Conservation (phyloP, 768 basidiomycete species). For the Chlorophyllum brunneum region DNA sequence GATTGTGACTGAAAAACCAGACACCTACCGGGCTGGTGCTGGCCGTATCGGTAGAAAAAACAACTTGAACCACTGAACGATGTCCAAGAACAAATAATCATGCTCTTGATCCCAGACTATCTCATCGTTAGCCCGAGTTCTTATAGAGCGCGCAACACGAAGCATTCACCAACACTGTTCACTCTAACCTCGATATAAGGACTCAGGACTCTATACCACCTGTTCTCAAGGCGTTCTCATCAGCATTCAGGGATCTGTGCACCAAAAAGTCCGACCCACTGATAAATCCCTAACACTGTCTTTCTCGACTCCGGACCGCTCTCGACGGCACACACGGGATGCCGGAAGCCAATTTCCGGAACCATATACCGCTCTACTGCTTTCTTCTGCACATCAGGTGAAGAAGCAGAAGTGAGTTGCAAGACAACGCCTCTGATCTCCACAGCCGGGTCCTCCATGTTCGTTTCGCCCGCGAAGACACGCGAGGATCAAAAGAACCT, state of each 20-base stretch:
- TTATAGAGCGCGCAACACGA: too few species aligned
- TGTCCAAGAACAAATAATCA: constrained; percentile 45
- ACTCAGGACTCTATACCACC: constrained; percentile 65
- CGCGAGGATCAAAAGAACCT: background rate
- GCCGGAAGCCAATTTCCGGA: constrained; percentile 51
- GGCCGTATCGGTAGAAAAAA: constrained; percentile 42
- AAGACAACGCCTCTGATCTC: constrained; percentile 45
- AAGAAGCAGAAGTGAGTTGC: constrained; percentile 42
- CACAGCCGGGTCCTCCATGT: constrained; percentile 49
- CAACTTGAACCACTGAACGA: constrained; percentile 50
- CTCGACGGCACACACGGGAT: constrained; percentile 51
- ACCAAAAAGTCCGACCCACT: constrained; percentile 35
- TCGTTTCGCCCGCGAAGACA: background rate
- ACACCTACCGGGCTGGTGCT: constrained; percentile 40
- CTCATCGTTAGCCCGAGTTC: background rate
- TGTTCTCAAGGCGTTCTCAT: constrained; percentile 16
- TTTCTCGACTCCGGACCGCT: constrained; percentile 50
- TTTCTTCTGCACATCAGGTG: constrained; percentile 46
- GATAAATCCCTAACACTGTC: constrained; percentile 52
- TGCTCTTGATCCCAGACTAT: constrained; percentile 46
- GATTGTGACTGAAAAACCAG: background rate
- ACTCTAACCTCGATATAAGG: constrained; percentile 42
- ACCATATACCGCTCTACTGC: constrained; percentile 49
- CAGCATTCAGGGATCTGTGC: too few species aligned
- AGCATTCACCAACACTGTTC: constrained; percentile 38